Percentiles rank a stretch among this genome's conserved stretches.
These are phyloP conservation scores for Globisporangium lucens DNA, from an alignment of 352 stramenopile genomes.

Conservation along the genomic window DNA sequence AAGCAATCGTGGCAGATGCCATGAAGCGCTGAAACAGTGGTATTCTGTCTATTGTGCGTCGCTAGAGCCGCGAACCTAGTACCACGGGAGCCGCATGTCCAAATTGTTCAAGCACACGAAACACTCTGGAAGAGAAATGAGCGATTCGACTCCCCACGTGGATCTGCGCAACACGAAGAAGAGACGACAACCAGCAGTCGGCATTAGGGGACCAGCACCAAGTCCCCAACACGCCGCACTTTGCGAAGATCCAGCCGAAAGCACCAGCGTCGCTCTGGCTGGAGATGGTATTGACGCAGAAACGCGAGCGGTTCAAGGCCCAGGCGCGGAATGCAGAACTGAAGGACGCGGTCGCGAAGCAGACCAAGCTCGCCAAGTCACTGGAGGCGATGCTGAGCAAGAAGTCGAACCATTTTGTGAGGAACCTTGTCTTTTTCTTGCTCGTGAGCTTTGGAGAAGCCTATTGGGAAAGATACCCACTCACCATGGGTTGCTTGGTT, in stretches of 20 bases:
- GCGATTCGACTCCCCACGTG: background rate
- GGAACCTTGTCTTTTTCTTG: background rate
- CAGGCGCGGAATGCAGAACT: constrained; percentile 42
- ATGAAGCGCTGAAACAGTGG: no score
- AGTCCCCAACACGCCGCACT: no score
- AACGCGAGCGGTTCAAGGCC: constrained; percentile 31
- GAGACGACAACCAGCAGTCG: no score
- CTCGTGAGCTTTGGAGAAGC: background rate
- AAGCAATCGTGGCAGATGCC: no score
- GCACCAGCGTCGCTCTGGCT: constrained; percentile 28
- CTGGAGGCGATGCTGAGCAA: constrained; percentile 37
- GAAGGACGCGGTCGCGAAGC: constrained; percentile 32
- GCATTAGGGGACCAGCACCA: no score
- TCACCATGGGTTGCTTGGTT: no score
- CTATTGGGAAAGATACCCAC: no score
- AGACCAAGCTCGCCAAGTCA: constrained; percentile 35
- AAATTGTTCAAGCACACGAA: background rate
- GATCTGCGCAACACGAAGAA: background rate
- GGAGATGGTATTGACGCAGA: constrained; percentile 33
- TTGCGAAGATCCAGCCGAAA: background rate
- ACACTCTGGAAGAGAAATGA: background rate
- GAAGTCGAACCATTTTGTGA: constrained; percentile 12
- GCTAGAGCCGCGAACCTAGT: background rate
- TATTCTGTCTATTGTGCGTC: no score
- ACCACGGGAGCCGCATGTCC: background rate